Percentiles rank a stretch among this genome's conserved stretches.
These are phyloP conservation scores for Exutisphaerella laricina DNA, from an alignment of 2,329 filamentous ascomycete species.

Conservation along the genomic window DNA sequence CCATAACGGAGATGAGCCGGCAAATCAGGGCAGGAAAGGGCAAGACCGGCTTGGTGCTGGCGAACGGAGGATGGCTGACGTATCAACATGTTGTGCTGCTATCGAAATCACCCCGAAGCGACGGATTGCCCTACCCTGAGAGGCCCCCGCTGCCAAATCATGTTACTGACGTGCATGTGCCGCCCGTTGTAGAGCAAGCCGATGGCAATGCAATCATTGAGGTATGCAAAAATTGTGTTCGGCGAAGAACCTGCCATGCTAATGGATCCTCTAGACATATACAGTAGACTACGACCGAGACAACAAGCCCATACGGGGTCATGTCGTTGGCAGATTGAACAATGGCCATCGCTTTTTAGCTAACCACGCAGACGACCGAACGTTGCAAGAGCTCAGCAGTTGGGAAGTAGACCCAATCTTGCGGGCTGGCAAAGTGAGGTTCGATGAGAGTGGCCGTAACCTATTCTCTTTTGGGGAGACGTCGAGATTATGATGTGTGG, in stretches of 20 bases:
- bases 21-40: constrained; percentile 45
- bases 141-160: constrained; percentile 42
- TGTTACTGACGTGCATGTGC: constrained; percentile 38
- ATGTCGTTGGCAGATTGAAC: constrained; percentile 50
- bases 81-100: constrained; percentile 60
- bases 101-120: constrained; percentile 42
- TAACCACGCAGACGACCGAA: constrained; percentile 50
- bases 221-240: constrained; percentile 33
- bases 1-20: constrained; percentile 52
- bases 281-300: constrained; percentile 54
- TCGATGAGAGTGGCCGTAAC: constrained; percentile 34
- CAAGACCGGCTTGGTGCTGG: constrained; percentile 54
- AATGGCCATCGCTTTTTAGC: constrained; percentile 51
- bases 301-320: constrained; percentile 44
- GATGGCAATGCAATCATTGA: constrained; percentile 51
- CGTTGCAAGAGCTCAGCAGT: constrained; percentile 43
- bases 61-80: constrained; percentile 61
- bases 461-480: constrained; percentile 31
- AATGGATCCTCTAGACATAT: constrained; percentile 46
- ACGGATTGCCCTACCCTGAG: constrained; percentile 43
- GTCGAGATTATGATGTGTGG: constrained; percentile 15
- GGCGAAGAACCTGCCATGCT: background rate
- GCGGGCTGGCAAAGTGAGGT: constrained; percentile 42
- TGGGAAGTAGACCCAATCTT: constrained; percentile 46
- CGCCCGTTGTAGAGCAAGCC: constrained; percentile 39